Base-by-base conservation (phyloP, 2,329 filamentous ascomycete genomes). In the Didymosphaeria variabile region DNA sequence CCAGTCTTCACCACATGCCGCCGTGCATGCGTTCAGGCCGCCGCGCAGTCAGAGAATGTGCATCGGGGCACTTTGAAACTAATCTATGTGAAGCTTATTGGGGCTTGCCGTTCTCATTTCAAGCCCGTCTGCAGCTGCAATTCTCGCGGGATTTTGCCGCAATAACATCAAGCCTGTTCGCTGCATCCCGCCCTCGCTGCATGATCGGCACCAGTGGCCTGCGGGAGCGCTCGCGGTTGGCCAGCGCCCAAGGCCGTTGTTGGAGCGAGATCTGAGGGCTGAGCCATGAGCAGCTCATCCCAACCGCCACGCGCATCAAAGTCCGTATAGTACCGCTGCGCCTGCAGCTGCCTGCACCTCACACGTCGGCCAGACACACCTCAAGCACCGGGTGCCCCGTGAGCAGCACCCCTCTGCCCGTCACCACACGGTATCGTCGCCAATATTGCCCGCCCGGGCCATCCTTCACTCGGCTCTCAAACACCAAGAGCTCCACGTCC, bases 401-500 rank as follows among this genome's bases (percentile, higher is more conserved):
- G 34, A 10, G 15, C 50, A 40, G 51, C 62, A 57, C 67, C 62
- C 47, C 63, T 67, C 38, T 55, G 40, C 40, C 52, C 23, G 51
- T 19, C 34, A 55, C 31, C 53, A 47, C 29, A 55, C 31, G 23
- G 21, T 26, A 46, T 62, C 63, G 63, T 56, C 54, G 65, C 64
- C 61, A 52, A 44, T 46, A 56, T 52, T 57, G 55, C 55, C 45
- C 36, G 45, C 19, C 34, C 23, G 45, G 55, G 55, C 21, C 52
- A 32, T 55, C 26, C 52, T 23, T 55, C 52, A 32, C 55, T 73
- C 72, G 71, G 68, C 66, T 73, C 74, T 75, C 72, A 74, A 72
- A 76, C 72, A 72, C 68, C 66, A 72, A 71, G 68, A 71, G 73
- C 73, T 74, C 72, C 75, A 74, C 63, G 69, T 71, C 72, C 69